phyloP scores from a whole-genome alignment of 1,284 basidiomycete genomes.

The Dichomitus squalens region DNA sequence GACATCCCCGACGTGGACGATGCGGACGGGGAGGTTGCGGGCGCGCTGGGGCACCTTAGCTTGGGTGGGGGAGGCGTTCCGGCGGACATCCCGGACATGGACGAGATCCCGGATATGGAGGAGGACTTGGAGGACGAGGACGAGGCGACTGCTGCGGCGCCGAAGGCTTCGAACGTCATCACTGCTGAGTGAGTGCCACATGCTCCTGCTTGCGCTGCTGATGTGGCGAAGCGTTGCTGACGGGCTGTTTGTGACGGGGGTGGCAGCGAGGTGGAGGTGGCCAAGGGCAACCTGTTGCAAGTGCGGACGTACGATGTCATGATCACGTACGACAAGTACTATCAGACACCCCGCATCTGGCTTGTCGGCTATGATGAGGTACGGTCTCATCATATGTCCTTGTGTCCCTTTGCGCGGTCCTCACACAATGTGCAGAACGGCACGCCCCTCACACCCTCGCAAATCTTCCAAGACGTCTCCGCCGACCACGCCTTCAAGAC shows the following conservation, averaged over 20 bases:
- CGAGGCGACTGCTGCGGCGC: constrained; percentile 83
- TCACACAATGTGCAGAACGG: constrained; percentile 61
- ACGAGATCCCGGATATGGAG: constrained; percentile 43
- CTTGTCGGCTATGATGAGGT: constrained; percentile 95
- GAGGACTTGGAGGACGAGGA: constrained; percentile 46
- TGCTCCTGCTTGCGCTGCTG: background rate
- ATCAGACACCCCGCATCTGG: constrained; percentile 96
- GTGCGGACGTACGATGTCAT: constrained; percentile 99
- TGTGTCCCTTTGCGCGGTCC: background rate
- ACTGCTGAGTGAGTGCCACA: constrained; percentile 27
- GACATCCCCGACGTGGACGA: constrained; percentile 94
- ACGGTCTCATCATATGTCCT: constrained; percentile 22
- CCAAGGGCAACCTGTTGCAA: constrained; percentile 85
- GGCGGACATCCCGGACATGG: constrained; percentile 41
- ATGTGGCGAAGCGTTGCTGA: background rate
- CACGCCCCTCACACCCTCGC: constrained; percentile 80
- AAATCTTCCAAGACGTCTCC: constrained; percentile 97
- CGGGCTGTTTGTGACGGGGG: background rate
- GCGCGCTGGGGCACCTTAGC: constrained; percentile 63
- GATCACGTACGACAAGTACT: constrained; percentile 99
- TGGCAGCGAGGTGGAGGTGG: constrained; percentile 57
- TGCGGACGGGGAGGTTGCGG: constrained; percentile 83
- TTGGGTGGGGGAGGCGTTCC: constrained; percentile 57
- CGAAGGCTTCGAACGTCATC: constrained; percentile 39
- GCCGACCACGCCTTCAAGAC: constrained; percentile 99